These are phyloP conservation scores for Nakazawaea ambrosiae DNA, from an alignment of 805 yeast species.

Conservation along the genomic window DNA sequence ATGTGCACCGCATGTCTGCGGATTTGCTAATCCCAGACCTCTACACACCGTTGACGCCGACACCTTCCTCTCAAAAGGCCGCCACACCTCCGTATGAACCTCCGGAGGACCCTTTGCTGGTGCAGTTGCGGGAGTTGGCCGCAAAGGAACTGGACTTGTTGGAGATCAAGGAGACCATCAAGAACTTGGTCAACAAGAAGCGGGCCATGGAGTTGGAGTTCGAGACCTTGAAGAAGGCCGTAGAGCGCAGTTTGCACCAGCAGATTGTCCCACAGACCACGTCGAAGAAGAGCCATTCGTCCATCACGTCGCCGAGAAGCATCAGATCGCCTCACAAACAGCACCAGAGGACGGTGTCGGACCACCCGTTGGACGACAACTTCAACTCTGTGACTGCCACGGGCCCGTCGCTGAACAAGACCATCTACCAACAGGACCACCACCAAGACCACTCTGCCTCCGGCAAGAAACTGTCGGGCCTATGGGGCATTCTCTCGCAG, in stretches of 20 bases:
- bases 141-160: slow-evolving; percentile 62
- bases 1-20: neutral
- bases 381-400: slow-evolving; percentile 1
- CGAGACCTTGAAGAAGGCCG: slow-evolving; percentile 37
- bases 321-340: slow-evolving; percentile 3
- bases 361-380: slow-evolving; percentile 11
- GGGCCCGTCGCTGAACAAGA: neutral
- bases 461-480: neutral
- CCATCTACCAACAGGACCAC: neutral
- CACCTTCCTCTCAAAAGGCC: neutral
- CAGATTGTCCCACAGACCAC: slow-evolving; percentile 24
- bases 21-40: too few species aligned
- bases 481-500: slow-evolving; percentile 9
- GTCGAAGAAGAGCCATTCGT: neutral
- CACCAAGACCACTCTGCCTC: neutral
- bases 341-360: slow-evolving; percentile 5
- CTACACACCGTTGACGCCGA: slow-evolving; percentile 2
- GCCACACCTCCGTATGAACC: neutral
- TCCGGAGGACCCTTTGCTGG: slow-evolving; percentile 35
- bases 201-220: slow-evolving; percentile 41
- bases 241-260: slow-evolving; percentile 37
- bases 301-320: neutral
- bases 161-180: slow-evolving; percentile 53
- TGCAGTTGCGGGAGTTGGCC: slow-evolving; percentile 54
- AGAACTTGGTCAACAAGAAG: slow-evolving; percentile 32